A percentile compares a stretch with the other conserved stretches of the same genome.
Evolutionary conservation across 2,329 filamentous ascomycete species (phyloP).

Genomic region (Emydomyces testavorans): DNA sequence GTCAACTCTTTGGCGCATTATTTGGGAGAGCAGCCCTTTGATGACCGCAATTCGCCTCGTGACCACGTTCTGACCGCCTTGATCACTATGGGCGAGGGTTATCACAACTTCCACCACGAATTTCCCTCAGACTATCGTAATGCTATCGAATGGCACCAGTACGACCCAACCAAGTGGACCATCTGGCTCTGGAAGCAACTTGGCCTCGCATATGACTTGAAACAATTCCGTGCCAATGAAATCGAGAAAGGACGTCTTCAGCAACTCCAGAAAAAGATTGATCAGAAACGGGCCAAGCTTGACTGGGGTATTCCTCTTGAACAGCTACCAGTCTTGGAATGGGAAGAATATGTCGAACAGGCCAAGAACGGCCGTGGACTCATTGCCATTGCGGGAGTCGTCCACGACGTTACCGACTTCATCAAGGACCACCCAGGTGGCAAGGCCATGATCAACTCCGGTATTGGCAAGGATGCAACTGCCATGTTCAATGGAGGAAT

Average conservation of each 20-base stretch:
- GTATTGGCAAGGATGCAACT: slow-evolving; percentile 76
- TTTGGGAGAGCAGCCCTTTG: slow-evolving; percentile 85
- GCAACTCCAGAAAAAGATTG: slow-evolving; percentile 84
- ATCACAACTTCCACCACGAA: slow-evolving; percentile 94
- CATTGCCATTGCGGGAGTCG: slow-evolving; percentile 67
- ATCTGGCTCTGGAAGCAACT: slow-evolving; percentile 78
- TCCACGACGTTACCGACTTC: slow-evolving; percentile 74
- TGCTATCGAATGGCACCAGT: slow-evolving; percentile 82
- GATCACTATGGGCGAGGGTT: slow-evolving; percentile 75
- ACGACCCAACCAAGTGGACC: slow-evolving; percentile 82
- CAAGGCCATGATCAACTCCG: slow-evolving; percentile 71
- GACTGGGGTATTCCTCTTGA: slow-evolving; percentile 82
- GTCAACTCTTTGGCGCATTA: slow-evolving; percentile 86
- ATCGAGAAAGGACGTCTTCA: slow-evolving; percentile 86
- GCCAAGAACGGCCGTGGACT: slow-evolving; percentile 66
- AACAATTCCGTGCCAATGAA: slow-evolving; percentile 83
- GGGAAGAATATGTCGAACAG: slow-evolving; percentile 73
- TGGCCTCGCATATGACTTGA: slow-evolving; percentile 73
- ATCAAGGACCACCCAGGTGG: slow-evolving; percentile 86
- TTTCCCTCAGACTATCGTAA: slow-evolving; percentile 91
- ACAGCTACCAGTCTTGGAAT: slow-evolving; percentile 72
- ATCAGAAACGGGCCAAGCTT: slow-evolving; percentile 68
- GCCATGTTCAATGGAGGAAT: slow-evolving; percentile 88
- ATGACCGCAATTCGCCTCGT: slow-evolving; percentile 82
- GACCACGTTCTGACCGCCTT: slow-evolving; percentile 79